Evolutionary conservation across 2,329 filamentous ascomycete species (phyloP).

Genomic region (Botrytis sinoallii): DNA sequence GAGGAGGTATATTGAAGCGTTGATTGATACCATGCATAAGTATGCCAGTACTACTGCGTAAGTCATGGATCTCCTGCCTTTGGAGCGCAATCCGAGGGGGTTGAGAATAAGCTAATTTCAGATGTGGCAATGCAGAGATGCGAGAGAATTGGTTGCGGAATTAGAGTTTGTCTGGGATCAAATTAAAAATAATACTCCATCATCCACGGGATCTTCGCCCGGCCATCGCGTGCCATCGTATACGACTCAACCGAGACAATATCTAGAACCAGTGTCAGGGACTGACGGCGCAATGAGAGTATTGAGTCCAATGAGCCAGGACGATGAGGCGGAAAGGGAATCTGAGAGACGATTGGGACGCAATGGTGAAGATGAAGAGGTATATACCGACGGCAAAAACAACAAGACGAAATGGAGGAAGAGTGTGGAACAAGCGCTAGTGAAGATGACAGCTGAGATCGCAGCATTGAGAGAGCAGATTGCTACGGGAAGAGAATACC

Average conservation of each 20-base stretch:
- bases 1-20: constrained; percentile 84
- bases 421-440: constrained; percentile 79
- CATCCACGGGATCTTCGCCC: constrained; percentile 57
- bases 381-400: constrained; percentile 41
- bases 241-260: constrained; percentile 40
- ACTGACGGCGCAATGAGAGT: constrained; percentile 62
- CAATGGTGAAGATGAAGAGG: constrained; percentile 46
- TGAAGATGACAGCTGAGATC: constrained; percentile 87
- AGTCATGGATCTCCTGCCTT: constrained; percentile 36
- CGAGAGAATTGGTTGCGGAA: constrained; percentile 82
- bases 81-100: neutral
- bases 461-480: constrained; percentile 91
- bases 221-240: constrained; percentile 40
- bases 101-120: constrained; percentile 19
- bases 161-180: constrained; percentile 99
- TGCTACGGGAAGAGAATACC: constrained; percentile 69
- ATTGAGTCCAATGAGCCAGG: constrained; percentile 82
- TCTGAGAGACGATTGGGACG: constrained; percentile 44
- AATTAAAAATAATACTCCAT: constrained; percentile 80
- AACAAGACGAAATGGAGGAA: constrained; percentile 66
- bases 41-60: constrained; percentile 82
- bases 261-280: constrained; percentile 48
- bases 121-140: constrained; percentile 53
- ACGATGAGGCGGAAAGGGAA: constrained; percentile 63
- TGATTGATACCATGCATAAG: constrained; percentile 95